Conservation (phyloP, 169 alveolate genomes). For the Ichthyophthirius multifiliis region DNA sequence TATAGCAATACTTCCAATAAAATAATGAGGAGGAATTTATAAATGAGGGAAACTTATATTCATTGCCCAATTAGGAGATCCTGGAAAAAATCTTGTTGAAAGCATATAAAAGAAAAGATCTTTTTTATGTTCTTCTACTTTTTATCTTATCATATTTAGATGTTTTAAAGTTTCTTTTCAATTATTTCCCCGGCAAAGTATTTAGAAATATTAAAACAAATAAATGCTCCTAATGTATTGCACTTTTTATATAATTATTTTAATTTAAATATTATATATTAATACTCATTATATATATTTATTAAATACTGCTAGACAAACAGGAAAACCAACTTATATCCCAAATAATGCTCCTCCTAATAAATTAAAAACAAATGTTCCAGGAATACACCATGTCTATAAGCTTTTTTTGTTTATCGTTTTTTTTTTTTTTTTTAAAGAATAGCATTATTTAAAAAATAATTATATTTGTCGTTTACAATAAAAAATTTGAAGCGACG, state of each 20-base stretch:
- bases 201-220: constrained; percentile 50
- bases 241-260: no score
- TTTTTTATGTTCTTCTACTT: constrained; percentile 47
- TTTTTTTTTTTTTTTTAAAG: background rate
- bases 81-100: constrained; percentile 58
- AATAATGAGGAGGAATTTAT: constrained; percentile 25
- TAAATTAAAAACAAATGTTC: constrained; percentile 58
- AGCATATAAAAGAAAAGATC: constrained; percentile 53
- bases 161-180: constrained; percentile 19
- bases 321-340: constrained; percentile 34
- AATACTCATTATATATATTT: background rate
- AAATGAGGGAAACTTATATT: constrained; percentile 60
- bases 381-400: constrained; percentile 67
- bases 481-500: constrained; percentile 2
- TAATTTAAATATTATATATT: no score
- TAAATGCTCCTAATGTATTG: constrained; percentile 52
- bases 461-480: background rate
- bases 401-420: background rate
- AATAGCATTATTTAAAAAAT: background rate
- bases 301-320: constrained; percentile 32
- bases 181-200: constrained; percentile 40
- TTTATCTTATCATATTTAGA: constrained; percentile 10
- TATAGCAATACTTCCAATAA: constrained; percentile 31
- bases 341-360: constrained; percentile 67
- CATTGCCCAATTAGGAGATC: constrained; percentile 69